phyloP scores from a whole-genome alignment of 495 filamentous ascomycete genomes.

The Podospora conica region DNA sequence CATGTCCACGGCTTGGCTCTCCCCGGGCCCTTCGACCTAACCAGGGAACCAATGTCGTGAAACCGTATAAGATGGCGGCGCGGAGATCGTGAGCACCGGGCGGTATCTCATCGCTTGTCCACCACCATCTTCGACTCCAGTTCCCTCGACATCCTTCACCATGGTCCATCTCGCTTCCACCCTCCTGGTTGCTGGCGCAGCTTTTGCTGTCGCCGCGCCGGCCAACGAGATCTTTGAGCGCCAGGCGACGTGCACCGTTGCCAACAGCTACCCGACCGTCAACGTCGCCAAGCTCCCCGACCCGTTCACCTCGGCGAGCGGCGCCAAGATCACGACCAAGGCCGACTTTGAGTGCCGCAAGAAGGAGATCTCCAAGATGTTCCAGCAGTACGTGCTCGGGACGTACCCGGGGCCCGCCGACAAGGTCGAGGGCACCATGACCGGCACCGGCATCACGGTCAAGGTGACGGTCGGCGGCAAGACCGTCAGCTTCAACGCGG shows the following conservation, averaged over 20 bases:
- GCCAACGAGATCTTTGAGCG: constrained; percentile 40
- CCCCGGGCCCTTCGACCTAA: constrained; percentile 5
- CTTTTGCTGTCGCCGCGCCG: constrained; percentile 35
- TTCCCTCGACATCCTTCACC: not conserved
- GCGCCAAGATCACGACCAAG: constrained; percentile 40
- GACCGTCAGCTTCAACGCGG: constrained; percentile 38
- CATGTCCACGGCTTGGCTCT: constrained; percentile 10
- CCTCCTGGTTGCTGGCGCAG: constrained; percentile 37
- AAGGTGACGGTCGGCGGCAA: constrained; percentile 41
- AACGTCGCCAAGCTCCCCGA: constrained; percentile 43
- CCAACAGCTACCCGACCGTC: constrained; percentile 24
- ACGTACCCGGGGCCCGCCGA: constrained; percentile 39
- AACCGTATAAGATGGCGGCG: constrained; percentile 16
- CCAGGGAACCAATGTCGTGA: constrained; percentile 8
- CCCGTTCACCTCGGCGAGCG: constrained; percentile 44
- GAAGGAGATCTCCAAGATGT: constrained; percentile 43
- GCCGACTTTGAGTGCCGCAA: constrained; percentile 47
- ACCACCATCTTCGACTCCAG: constrained; percentile 1
- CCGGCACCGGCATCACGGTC: constrained; percentile 36
- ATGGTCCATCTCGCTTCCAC: constrained; percentile 40
- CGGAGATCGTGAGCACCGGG: constrained; percentile 1
- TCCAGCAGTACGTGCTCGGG: constrained; percentile 50
- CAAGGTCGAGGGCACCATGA: constrained; percentile 36
- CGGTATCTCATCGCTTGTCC: not conserved
- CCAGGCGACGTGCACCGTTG: constrained; percentile 29